phyloP scores from a whole-genome alignment of 208 protist species.

The Leishmania aethiopica region DNA sequence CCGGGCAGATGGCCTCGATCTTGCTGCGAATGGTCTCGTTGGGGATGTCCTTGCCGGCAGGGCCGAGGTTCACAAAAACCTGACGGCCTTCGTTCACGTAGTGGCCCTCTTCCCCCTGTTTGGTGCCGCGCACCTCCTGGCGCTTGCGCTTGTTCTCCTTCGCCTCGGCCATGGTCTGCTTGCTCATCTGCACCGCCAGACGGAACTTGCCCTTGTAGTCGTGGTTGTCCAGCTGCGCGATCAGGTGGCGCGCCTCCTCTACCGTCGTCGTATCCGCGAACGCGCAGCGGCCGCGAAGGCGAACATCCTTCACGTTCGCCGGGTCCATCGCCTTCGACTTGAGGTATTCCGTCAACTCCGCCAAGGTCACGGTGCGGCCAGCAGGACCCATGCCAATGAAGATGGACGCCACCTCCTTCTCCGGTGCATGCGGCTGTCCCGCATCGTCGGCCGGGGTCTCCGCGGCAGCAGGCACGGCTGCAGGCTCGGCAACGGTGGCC shows the following conservation, averaged over 20 bases:
- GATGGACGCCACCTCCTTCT: constrained; percentile 40
- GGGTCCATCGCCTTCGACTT: constrained; percentile 31
- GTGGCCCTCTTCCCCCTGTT: neutral
- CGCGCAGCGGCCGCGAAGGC: constrained; percentile 71
- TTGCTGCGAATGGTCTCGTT: constrained; percentile 35
- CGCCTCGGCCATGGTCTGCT: constrained; percentile 31
- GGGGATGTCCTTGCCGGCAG: constrained; percentile 37
- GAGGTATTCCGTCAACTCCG: constrained; percentile 32
- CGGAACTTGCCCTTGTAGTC: constrained; percentile 46
- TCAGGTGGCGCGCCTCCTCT: constrained; percentile 54
- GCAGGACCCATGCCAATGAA: constrained; percentile 72
- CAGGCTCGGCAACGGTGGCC: neutral
- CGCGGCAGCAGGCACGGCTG: neutral
- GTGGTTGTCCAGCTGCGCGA: constrained; percentile 46
- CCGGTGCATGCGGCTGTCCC: neutral
- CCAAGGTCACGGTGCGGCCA: constrained; percentile 32
- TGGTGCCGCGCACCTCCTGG: constrained; percentile 12
- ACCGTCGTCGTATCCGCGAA: constrained; percentile 63
- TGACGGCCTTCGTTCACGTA: constrained; percentile 16
- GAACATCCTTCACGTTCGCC: constrained; percentile 35
- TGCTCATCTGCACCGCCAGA: constrained; percentile 62
- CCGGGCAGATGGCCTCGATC: constrained; percentile 46
- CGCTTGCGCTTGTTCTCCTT: constrained; percentile 25
- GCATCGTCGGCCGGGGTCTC: neutral
- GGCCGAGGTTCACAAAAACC: constrained; percentile 69